phyloP scores from a whole-genome alignment of 306 rosid genomes.

The Boehmeria nivea region DNA sequence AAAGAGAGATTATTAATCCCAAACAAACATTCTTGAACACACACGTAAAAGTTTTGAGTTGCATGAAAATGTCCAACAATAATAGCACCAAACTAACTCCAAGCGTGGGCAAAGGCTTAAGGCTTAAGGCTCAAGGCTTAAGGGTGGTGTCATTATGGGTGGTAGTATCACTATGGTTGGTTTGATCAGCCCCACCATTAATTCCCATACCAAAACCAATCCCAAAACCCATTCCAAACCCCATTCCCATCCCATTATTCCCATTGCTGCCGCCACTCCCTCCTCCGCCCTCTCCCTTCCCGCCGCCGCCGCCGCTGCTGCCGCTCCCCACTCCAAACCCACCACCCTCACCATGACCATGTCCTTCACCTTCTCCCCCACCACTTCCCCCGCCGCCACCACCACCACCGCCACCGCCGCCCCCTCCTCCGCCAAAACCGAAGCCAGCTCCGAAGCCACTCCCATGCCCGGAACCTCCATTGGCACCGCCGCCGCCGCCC shows the following conservation, averaged over 20 bases:
- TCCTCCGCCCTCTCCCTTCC: not conserved
- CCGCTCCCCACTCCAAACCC: slow-evolving; percentile 21
- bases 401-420: slow-evolving; percentile 35
- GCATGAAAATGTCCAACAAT: no score
- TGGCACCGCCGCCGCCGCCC: slow-evolving; percentile 20
- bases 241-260: slow-evolving; percentile 32
- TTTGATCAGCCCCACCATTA: not conserved
- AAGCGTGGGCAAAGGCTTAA: not conserved
- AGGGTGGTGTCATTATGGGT: not conserved
- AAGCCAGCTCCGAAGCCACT: slow-evolving; percentile 40
- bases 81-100: no score
- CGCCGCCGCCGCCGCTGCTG: slow-evolving; percentile 1
- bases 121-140: slow-evolving; percentile 14
- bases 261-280: slow-evolving; percentile 11
- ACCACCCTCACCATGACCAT: slow-evolving; percentile 31
- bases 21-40: no score
- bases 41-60: no score
- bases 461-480: slow-evolving; percentile 33
- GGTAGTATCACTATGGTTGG: not conserved
- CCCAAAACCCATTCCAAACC: slow-evolving; percentile 53
- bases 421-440: slow-evolving; percentile 48
- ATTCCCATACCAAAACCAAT: slow-evolving; percentile 47
- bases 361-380: slow-evolving; percentile 18
- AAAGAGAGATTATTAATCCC: no score
- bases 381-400: slow-evolving; percentile 26